phyloP scores from a whole-genome alignment of 352 stramenopile species.

The Globisporangium iwayamae region DNA sequence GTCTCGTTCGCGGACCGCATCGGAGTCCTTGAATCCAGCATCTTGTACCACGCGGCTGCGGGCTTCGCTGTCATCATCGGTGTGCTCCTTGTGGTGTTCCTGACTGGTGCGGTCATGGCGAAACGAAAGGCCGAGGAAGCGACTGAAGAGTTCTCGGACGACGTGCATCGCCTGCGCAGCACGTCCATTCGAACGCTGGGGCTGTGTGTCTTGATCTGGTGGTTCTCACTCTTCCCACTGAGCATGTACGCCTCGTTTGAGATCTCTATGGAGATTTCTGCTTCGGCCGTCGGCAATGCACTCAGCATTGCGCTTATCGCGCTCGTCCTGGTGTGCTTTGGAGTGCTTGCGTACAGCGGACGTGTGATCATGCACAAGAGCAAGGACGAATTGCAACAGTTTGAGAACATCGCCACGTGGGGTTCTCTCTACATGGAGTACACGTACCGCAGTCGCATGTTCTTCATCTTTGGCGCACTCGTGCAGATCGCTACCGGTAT shows the following conservation, averaged over 20 bases:
- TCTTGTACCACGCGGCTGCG: slow-evolving; percentile 22
- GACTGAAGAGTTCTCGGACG: slow-evolving; percentile 29
- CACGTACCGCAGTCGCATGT: slow-evolving; percentile 53
- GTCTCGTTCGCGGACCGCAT: slow-evolving; percentile 58
- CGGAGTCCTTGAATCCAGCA: slow-evolving; percentile 33
- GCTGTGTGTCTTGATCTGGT: slow-evolving; percentile 59
- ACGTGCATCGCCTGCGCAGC: slow-evolving; percentile 50
- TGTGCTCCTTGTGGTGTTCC: slow-evolving; percentile 44
- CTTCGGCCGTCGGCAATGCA: slow-evolving; percentile 22
- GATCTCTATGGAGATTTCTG: slow-evolving; percentile 60
- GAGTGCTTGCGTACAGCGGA: slow-evolving; percentile 40
- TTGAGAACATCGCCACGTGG: slow-evolving; percentile 51
- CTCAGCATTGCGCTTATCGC: slow-evolving; percentile 40
- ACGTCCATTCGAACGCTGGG: slow-evolving; percentile 48
- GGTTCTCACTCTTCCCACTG: slow-evolving; percentile 60
- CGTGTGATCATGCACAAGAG: slow-evolving; percentile 53
- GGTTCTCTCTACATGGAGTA: slow-evolving; percentile 61
- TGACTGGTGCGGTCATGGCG: slow-evolving; percentile 43
- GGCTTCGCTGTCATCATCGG: slow-evolving; percentile 48
- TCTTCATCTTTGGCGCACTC: slow-evolving; percentile 51
- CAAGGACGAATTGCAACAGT: slow-evolving; percentile 54
- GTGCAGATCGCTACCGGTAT: slow-evolving; percentile 53
- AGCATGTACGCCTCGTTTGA: slow-evolving; percentile 63
- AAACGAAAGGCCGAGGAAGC: slow-evolving; percentile 58
- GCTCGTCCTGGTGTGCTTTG: slow-evolving; percentile 41